Evolutionary conservation across 306 rosid genomes (phyloP).

Genomic region (Glycine soja): DNA sequence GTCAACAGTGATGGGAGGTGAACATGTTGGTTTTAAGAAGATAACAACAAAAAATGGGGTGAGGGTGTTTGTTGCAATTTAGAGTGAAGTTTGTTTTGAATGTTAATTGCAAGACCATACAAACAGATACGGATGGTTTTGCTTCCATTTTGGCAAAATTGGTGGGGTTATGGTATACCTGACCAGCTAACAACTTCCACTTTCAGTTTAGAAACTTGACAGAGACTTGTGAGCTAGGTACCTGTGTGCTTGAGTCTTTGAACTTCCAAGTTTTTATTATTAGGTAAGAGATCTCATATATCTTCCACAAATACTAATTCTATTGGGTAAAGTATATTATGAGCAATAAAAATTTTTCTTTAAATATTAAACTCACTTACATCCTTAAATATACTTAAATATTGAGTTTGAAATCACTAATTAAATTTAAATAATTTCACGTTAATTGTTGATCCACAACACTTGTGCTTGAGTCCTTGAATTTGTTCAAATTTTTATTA

Average conservation of each 20-base stretch:
- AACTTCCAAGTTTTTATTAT: constrained; percentile 58
- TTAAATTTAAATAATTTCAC: too few species aligned
- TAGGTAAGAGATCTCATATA: too few species aligned
- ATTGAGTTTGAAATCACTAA: too few species aligned
- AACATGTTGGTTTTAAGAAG: constrained; percentile 39
- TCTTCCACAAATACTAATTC: too few species aligned
- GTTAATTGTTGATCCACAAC: too few species aligned
- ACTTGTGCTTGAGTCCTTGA: too few species aligned
- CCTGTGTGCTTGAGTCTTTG: constrained; percentile 55
- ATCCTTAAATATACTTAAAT: too few species aligned
- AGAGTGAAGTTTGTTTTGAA: constrained; percentile 47
- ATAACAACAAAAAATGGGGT: constrained; percentile 51
- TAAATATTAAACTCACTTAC: too few species aligned
- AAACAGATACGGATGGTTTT: constrained; percentile 50
- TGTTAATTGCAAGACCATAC: constrained; percentile 42
- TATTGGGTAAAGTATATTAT: too few species aligned
- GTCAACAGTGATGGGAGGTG: constrained; percentile 48
- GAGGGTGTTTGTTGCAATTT: constrained; percentile 43
- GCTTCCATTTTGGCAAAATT: constrained; percentile 34
- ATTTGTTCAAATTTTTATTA: too few species aligned
- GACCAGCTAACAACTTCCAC: constrained; percentile 63
- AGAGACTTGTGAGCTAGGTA: constrained; percentile 38
- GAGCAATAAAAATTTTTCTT: too few species aligned
- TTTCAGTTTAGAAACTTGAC: constrained; percentile 47
- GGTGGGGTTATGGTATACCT: constrained; percentile 53